These are phyloP conservation scores for Akanthomyces uredinophilus DNA, from an alignment of 2,329 filamentous ascomycete species.

Conservation along the genomic window DNA sequence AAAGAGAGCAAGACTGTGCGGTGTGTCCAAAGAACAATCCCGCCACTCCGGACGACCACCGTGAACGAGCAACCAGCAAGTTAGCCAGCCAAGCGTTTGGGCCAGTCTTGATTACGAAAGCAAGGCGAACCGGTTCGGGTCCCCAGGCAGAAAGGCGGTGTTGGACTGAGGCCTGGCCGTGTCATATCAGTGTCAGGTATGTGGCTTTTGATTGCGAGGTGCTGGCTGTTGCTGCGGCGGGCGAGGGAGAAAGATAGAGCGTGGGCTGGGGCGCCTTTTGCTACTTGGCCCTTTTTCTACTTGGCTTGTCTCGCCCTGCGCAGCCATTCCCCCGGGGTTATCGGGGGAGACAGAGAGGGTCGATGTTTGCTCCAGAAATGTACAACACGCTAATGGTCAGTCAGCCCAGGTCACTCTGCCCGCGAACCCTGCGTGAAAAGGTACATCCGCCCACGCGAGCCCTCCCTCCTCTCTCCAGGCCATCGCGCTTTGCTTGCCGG, in stretches of 20 bases:
- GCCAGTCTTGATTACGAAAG: slow-evolving; percentile 12
- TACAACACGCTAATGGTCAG: slow-evolving; percentile 17
- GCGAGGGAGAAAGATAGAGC: no score
- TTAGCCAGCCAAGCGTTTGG: no score
- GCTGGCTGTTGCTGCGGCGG: no score
- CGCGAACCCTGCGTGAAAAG: slow-evolving; percentile 8
- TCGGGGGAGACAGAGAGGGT: not conserved
- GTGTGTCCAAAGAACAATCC: not conserved
- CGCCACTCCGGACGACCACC: not conserved
- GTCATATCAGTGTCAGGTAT: slow-evolving; percentile 8
- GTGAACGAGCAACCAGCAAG: not conserved
- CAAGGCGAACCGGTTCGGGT: not conserved
- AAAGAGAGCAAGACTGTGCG: not conserved
- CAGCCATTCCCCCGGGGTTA: no score
- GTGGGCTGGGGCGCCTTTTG: no score
- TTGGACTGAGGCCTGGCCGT: not conserved
- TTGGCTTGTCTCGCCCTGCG: not conserved
- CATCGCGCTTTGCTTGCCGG: not conserved
- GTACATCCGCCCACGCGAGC: not conserved
- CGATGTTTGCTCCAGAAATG: slow-evolving; percentile 3
- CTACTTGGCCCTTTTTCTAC: no score
- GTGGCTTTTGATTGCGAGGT: not conserved
- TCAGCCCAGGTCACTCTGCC: not conserved
- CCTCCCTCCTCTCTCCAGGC: not conserved
- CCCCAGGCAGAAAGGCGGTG: slow-evolving; percentile 5